These are phyloP conservation scores for Naematelia aurantialba DNA, from an alignment of 768 basidiomycete species.

Conservation along the genomic window DNA sequence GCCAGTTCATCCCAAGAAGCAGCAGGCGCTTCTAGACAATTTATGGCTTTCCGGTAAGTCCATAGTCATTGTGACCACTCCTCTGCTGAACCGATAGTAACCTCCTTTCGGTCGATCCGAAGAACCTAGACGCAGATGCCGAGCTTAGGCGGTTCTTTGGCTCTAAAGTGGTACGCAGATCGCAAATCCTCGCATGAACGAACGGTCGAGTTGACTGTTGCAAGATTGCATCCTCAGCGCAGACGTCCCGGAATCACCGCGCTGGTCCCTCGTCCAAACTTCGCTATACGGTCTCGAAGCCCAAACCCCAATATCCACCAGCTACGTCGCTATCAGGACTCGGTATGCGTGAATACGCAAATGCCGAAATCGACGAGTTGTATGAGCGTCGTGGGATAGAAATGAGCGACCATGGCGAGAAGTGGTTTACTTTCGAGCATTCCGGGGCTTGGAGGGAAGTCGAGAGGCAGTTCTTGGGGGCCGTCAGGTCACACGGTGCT, in stretches of 20 bases:
- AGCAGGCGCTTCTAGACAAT: slow-evolving; percentile 39
- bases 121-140: slow-evolving; percentile 78
- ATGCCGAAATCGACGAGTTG: slow-evolving; percentile 59
- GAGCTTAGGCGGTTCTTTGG: slow-evolving; percentile 95
- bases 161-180: slow-evolving; percentile 67
- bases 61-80: slow-evolving; percentile 16
- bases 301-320: slow-evolving; percentile 71
- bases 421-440: slow-evolving; percentile 87
- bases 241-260: slow-evolving; percentile 51
- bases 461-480: slow-evolving; percentile 73
- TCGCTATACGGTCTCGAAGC: slow-evolving; percentile 71
- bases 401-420: slow-evolving; percentile 57
- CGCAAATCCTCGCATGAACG: neutral
- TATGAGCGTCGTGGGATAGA: slow-evolving; percentile 47
- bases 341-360: slow-evolving; percentile 59
- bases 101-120: slow-evolving; percentile 72
- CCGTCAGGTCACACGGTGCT: slow-evolving; percentile 76
- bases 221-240: slow-evolving; percentile 34
- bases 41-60: slow-evolving; percentile 44
- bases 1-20: slow-evolving; percentile 15
- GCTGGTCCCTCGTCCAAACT: slow-evolving; percentile 41
- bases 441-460: slow-evolving; percentile 76
- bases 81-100: slow-evolving; percentile 19
- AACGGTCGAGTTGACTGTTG: neutral
- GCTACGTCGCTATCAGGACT: slow-evolving; percentile 58